Base-by-base conservation (phyloP, 345 rosid genomes). In the Eucalyptus marginata region DNA sequence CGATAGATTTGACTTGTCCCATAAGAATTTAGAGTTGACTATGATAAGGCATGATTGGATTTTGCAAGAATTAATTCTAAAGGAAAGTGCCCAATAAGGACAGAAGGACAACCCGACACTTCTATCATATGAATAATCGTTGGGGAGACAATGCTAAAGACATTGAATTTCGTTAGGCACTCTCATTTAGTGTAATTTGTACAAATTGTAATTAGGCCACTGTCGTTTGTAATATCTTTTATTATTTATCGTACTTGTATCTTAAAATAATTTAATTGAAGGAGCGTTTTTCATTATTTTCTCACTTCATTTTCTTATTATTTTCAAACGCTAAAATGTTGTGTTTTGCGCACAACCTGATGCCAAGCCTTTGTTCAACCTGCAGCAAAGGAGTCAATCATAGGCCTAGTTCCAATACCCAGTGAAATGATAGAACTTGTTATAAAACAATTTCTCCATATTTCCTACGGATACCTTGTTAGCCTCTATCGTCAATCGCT, bases 61-160 rank as follows among this genome's bases (percentile, higher is more conserved):
- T 16, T 68, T 68, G 33, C 24, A 68, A 31, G 13, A 31, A 31
- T 68, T 66, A 31, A 66, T 22, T 16, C 43, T 8, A 66, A 24
- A 66, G 20, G 2, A 64, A 64, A 7, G 18, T 64, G 71, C 5
- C 71, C 18, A 13, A 7, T 13, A 64, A 9, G 36, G 8, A n/a
- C 0, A 2, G 16, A 7, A 7, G 0, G 10, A 64, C 5, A 13
- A 29, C 3, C 0, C 3, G 4, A 13, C 17, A 29, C 10, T 29
- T 29, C 15, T n/a, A 64, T 64, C 18, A 13, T 64, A 18, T 64
- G 13, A 13, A 12, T 13, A 7, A 59, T 27, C 2, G 9, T 4
- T 7, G 6, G 36, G 17, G 9, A 64, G 17, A 64, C 2, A 1
- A 29, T 14, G 33, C 17, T 6, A 14, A 29, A 64, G 36, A 6